Evolutionary conservation across 164 flowering plant species (phyloP).

Genomic region (Stephania cephalantha): DNA sequence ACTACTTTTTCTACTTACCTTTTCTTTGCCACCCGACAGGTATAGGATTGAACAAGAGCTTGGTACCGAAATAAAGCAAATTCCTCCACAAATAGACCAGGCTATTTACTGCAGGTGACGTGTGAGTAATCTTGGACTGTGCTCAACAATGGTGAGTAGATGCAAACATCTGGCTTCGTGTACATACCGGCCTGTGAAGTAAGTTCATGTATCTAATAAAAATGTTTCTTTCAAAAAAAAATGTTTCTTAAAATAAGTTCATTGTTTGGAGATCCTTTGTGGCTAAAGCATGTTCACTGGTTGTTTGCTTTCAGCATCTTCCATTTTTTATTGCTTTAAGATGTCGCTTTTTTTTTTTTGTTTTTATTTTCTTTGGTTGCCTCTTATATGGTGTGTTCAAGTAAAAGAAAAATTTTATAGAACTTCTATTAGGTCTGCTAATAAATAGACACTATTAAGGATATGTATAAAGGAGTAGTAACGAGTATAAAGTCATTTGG

Average conservation of each 20-base stretch:
- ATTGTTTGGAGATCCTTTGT: not conserved
- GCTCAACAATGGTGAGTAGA: slow-evolving; percentile 30
- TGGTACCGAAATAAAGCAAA: slow-evolving; percentile 98
- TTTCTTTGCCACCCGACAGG: slow-evolving; percentile 32
- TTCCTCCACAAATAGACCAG: slow-evolving; percentile 97
- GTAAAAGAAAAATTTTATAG: no score
- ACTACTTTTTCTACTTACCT: not conserved
- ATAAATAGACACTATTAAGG: no score
- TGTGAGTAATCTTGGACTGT: slow-evolving; percentile 14
- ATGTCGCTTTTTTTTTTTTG: no score
- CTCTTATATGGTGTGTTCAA: no score
- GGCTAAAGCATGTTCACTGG: no score
- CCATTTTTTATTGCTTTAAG: no score
- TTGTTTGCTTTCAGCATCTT: no score
- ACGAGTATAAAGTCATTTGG: no score
- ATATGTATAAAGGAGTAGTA: no score
- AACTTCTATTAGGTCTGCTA: no score
- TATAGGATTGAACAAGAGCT: slow-evolving; percentile 99
- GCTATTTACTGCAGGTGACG: slow-evolving; percentile 74
- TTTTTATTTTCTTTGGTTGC: no score
- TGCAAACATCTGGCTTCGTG: slow-evolving; percentile 22
- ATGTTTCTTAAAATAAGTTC: not conserved
- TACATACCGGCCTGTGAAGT: slow-evolving; percentile 20
- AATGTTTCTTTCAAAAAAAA: not conserved
- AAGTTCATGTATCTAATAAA: slow-evolving; percentile 13